Evolutionary conservation across 129 eudicot genomes (phyloP).

Genomic region (Flaveria bidentis): DNA sequence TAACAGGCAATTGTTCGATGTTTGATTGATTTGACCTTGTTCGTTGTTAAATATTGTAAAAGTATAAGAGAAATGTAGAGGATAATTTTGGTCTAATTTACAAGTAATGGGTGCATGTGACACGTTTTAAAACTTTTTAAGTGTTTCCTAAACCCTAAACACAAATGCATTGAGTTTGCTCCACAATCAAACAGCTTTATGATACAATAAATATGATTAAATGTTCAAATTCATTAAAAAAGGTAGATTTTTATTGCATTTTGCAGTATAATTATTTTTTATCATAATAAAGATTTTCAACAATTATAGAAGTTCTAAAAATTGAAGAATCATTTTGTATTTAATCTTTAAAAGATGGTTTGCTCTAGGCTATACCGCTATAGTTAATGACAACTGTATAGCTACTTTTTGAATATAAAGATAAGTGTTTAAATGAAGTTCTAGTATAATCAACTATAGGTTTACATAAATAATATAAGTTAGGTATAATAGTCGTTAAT

Average conservation of each 20-base stretch:
- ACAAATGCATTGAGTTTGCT: neutral
- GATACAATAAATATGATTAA: neutral
- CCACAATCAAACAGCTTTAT: neutral
- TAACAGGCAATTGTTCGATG: slow-evolving; percentile 18
- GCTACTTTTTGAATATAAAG: neutral
- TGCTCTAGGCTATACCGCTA: neutral
- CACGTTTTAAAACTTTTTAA: neutral
- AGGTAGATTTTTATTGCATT: neutral
- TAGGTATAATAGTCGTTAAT: neutral
- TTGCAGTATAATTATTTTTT: neutral
- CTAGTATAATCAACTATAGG: neutral
- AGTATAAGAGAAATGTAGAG: slow-evolving; percentile 30
- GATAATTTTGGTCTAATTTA: slow-evolving; percentile 4
- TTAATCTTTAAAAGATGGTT: neutral
- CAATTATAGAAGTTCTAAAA: neutral
- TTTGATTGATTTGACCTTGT: slow-evolving; percentile 15
- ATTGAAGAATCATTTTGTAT: neutral
- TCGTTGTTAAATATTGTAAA: slow-evolving; percentile 24
- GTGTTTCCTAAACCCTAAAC: slow-evolving; percentile 9
- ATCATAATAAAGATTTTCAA: neutral
- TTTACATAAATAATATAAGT: neutral
- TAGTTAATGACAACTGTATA: neutral
- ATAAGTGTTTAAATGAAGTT: neutral
- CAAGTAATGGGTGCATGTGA: slow-evolving; percentile 12
- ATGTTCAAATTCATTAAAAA: neutral